Evolutionary conservation across 495 filamentous ascomycete genomes (phyloP).

Genomic region (Coniosporium apollinis): DNA sequence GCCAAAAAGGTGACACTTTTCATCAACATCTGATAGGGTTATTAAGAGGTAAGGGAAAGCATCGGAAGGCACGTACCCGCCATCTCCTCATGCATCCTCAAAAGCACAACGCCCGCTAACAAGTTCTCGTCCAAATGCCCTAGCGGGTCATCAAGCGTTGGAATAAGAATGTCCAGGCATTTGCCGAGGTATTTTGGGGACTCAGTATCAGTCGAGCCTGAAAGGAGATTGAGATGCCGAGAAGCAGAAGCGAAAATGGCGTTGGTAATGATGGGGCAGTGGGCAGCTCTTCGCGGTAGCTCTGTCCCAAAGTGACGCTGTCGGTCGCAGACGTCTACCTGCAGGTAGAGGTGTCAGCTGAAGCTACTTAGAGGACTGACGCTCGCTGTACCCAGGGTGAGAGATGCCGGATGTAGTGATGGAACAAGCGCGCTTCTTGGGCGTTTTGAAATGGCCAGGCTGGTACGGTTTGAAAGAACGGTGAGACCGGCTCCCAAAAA

Average conservation of each 20-base stretch:
- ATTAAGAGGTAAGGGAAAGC: background rate
- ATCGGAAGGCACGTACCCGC: background rate
- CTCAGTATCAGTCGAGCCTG: background rate
- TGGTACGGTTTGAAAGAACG: background rate
- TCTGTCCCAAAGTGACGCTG: background rate
- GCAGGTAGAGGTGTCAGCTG: background rate
- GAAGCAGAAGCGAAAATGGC: background rate
- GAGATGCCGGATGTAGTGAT: background rate
- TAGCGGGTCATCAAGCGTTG: background rate
- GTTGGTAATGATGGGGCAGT: background rate
- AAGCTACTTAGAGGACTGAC: background rate
- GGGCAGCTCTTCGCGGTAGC: background rate
- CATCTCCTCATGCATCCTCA: background rate
- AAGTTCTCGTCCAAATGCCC: background rate
- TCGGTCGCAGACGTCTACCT: background rate
- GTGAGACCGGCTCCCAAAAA: background rate
- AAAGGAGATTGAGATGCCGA: background rate
- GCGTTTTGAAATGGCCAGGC: background rate
- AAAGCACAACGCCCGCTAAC: background rate
- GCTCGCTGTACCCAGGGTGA: background rate
- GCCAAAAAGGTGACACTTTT: conserved; percentile 7
- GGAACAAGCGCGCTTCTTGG: background rate
- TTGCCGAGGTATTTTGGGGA: background rate
- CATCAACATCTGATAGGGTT: background rate
- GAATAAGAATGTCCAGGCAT: background rate